phyloP scores from a whole-genome alignment of 306 rosid genomes.

The Glycine tomentella region DNA sequence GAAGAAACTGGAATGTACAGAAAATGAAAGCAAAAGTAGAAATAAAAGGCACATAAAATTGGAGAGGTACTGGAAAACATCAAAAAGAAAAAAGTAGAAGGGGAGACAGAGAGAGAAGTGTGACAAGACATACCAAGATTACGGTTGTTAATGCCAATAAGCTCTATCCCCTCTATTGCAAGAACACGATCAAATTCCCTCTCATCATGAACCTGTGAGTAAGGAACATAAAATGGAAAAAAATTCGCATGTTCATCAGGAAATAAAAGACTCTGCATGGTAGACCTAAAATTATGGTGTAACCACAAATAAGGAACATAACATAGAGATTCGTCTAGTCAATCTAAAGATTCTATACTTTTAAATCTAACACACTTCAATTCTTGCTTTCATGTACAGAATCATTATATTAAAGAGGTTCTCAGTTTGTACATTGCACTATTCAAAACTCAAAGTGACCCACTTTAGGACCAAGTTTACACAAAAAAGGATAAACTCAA shows the following conservation, averaged over 20 bases:
- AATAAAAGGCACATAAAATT: neutral
- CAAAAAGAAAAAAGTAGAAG: neutral
- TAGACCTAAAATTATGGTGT: neutral
- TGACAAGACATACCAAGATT: constrained; percentile 73
- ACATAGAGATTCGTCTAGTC: neutral
- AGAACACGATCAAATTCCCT: constrained; percentile 93
- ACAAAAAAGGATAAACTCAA: neutral
- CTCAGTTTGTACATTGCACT: neutral
- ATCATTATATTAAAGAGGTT: constrained; percentile 1
- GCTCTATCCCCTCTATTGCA: constrained; percentile 84
- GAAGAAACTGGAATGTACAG: neutral
- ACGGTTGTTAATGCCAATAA: constrained; percentile 96
- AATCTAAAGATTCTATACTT: constrained; percentile 7
- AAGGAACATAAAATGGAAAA: constrained; percentile 31
- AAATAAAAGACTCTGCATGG: constrained; percentile 3
- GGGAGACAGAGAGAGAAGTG: neutral
- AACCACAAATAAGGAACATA: constrained; percentile 14
- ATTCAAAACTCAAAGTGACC: constrained; percentile 13
- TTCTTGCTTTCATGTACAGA: neutral
- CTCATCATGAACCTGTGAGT: constrained; percentile 84
- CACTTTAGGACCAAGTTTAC: constrained; percentile 14
- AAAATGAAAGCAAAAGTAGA: constrained; percentile 7
- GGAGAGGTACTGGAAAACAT: constrained; percentile 10
- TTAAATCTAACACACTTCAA: neutral
- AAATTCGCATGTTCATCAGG: constrained; percentile 4